Evolutionary conservation across 345 rosid genomes (phyloP).

Genomic region (Bruguiera gymnorhiza): DNA sequence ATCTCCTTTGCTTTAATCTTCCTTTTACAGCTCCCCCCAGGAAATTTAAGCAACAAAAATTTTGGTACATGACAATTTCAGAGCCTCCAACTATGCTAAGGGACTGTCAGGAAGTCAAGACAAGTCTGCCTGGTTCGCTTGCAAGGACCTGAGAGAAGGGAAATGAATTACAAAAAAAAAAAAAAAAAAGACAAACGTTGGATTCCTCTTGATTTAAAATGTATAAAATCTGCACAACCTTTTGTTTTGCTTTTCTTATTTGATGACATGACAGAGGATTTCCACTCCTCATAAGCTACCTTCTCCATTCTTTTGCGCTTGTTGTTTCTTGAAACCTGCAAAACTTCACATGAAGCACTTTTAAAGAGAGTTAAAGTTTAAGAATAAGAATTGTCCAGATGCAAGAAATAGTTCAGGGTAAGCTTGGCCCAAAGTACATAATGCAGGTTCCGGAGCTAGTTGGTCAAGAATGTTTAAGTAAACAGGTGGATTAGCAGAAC

Average conservation of each 20-base stretch:
- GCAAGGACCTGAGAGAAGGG: conserved; percentile 43
- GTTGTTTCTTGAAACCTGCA: conserved; percentile 67
- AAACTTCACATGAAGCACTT: not conserved
- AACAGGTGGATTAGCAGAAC: not conserved
- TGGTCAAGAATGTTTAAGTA: not conserved
- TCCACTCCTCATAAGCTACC: conserved; percentile 71
- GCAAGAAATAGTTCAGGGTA: not conserved
- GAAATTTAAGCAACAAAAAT: not conserved
- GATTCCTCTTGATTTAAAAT: not conserved
- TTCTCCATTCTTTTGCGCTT: conserved; percentile 58
- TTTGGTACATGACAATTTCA: not conserved
- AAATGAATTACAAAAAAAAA: not conserved
- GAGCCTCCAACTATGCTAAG: conserved; percentile 43
- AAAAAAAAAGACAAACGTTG: not conserved
- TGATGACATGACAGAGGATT: conserved; percentile 58
- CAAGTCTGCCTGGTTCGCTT: conserved; percentile 57
- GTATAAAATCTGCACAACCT: conserved; percentile 30
- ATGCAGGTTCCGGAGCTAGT: not conserved
- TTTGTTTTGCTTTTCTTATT: conserved; percentile 41
- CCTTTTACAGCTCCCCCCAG: not conserved
- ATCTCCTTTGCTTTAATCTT: not conserved
- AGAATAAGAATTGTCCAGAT: not conserved
- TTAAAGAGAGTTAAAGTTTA: not conserved
- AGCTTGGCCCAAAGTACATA: not conserved
- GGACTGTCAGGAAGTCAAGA: conserved; percentile 46